Evolutionary conservation across 768 basidiomycete species (phyloP), one percentile per base, ranked within the genome.

Genomic region (Lactarius sanguifluus): DNA sequence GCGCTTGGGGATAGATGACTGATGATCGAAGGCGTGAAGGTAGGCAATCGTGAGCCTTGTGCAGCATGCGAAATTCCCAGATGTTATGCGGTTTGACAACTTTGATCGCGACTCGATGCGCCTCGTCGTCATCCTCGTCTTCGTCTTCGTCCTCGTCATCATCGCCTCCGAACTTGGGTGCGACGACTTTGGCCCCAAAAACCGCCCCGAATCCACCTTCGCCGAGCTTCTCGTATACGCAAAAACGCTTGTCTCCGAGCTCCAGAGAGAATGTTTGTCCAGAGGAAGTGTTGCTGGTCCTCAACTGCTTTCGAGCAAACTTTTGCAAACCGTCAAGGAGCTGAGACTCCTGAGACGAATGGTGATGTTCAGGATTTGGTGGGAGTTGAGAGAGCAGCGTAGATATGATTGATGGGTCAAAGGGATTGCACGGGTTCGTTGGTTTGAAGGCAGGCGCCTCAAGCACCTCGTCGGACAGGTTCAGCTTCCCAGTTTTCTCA

Each of bases 131-230:
- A 20, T 78, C 78, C 3, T 82, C 76, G 32, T 79, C 79, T 0
- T 79, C 76, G 10, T 79, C 81, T 4, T 82, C 81, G 3, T 82
- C 82, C 7, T 81, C 75, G 61, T 76, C 78, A 18, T 78, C 77
- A 6, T 85, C 82, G 9, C 73, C 78, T 34, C 78, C 77, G 8
- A 85, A 81, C 13, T 83, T 77, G 23, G 70, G 71, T 32, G 61
- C 64, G 73, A 80, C 61, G 73, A 88, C 83, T 63, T 83, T 82
- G 4, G 91, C 92, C 67, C 89, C 85, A 80, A 96, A 99, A n/a
- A 99, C 97, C 3, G 90, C 85, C 2, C 96, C 97, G 72, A 96
- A 99, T 0, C 96, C 94, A 6, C 97, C 97, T 78, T 99, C 97
- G 20, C 97, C 97, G 28, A 99, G 82, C 76, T 98, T 99, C 68